These are phyloP conservation scores for Trichoderma endophyticum DNA, from an alignment of 2,329 filamentous ascomycete genomes.

Conservation along the genomic window DNA sequence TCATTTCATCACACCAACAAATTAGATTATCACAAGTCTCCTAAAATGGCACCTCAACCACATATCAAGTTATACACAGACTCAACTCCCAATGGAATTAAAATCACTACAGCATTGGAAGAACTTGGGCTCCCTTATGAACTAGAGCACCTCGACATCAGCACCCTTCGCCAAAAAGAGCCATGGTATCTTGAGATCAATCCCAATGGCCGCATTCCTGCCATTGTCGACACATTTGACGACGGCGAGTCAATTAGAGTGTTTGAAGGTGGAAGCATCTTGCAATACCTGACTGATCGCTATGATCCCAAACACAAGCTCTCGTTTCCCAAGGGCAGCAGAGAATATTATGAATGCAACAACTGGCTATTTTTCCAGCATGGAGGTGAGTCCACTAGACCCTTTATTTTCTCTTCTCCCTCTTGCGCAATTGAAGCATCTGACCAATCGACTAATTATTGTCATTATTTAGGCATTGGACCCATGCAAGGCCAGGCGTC, in stretches of 20 bases:
- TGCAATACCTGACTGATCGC: conserved; percentile 5
- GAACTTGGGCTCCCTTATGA: neutral
- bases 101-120: neutral
- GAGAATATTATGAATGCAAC: neutral
- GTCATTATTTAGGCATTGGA: neutral
- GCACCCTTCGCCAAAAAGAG: conserved; percentile 1
- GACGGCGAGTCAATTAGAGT: conserved; percentile 1
- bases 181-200: conserved; percentile 8
- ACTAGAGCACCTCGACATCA: neutral
- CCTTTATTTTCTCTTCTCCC: too few species aligned
- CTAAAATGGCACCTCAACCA: neutral
- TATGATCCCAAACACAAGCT: neutral
- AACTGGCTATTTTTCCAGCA: conserved; percentile 4
- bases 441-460: neutral
- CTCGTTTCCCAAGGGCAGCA: neutral
- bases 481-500: neutral
- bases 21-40: neutral
- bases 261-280: conserved; percentile 5
- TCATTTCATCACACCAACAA: neutral
- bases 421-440: neutral
- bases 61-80: conserved; percentile 10
- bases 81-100: conserved; percentile 3
- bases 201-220: neutral
- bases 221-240: conserved; percentile 4
- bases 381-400: neutral